phyloP scores from a whole-genome alignment of 2,329 filamentous ascomycete species.

The Xylariales sp. region DNA sequence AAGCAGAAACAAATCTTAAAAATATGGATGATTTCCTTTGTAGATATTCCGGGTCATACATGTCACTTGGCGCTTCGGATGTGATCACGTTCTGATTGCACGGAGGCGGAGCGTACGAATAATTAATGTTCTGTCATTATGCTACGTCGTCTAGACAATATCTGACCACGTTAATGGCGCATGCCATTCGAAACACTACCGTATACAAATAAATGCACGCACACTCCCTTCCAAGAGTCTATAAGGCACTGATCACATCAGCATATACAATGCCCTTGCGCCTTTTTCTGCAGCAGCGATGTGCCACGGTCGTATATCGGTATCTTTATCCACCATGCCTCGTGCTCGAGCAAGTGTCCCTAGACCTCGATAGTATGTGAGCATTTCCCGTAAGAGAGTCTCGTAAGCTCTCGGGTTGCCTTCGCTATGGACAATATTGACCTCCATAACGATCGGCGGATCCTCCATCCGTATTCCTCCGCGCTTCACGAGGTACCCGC shows the following conservation, averaged over 20 bases:
- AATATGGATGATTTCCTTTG: background rate
- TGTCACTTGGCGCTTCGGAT: constrained; percentile 3
- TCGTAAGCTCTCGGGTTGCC: constrained; percentile 68
- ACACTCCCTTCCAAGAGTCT: background rate
- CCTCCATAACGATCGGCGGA: constrained; percentile 69
- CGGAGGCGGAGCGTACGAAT: background rate
- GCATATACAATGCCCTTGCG: constrained; percentile 71
- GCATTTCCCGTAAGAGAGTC: constrained; percentile 74
- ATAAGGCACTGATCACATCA: constrained; percentile 62
- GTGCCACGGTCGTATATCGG: constrained; percentile 80
- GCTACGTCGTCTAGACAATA: constrained; percentile 18
- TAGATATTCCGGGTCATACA: constrained; percentile 2
- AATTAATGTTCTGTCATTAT: constrained; percentile 21
- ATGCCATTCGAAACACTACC: constrained; percentile 26
- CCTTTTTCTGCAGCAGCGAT: constrained; percentile 77
- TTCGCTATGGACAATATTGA: constrained; percentile 71
- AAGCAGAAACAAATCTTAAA: background rate
- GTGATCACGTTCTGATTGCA: background rate
- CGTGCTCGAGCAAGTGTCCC: constrained; percentile 75
- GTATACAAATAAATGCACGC: constrained; percentile 33
- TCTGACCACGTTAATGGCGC: constrained; percentile 25
- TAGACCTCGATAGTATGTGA: constrained; percentile 75
- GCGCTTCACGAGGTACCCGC: constrained; percentile 74
- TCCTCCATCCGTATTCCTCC: constrained; percentile 67
- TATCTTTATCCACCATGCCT: constrained; percentile 68